phyloP scores from a whole-genome alignment of 2,329 filamentous ascomycete genomes.

The Exutisphaerella laricina region DNA sequence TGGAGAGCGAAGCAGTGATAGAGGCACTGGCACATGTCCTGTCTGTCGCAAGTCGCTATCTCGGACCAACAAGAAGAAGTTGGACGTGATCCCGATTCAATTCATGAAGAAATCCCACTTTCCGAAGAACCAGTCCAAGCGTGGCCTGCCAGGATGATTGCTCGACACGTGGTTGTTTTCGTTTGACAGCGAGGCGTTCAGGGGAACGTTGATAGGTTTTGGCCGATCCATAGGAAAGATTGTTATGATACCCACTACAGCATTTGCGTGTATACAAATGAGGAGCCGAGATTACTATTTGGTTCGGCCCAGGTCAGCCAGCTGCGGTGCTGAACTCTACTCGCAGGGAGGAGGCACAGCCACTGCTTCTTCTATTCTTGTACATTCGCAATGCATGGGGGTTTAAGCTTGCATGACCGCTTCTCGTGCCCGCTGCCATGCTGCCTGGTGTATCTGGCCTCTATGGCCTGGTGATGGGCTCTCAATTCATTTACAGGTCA shows the following conservation, averaged over 20 bases:
- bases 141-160: neutral
- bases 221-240: too few species aligned
- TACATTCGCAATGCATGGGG: too few species aligned
- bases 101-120: slow-evolving; percentile 25
- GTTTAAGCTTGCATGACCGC: too few species aligned
- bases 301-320: too few species aligned
- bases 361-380: too few species aligned
- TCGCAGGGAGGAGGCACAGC: too few species aligned
- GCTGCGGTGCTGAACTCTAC: too few species aligned
- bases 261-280: neutral
- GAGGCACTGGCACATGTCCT: slow-evolving; percentile 43
- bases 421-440: too few species aligned
- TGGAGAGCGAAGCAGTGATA: slow-evolving; percentile 46
- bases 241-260: slow-evolving; percentile 4
- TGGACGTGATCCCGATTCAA: slow-evolving; percentile 19
- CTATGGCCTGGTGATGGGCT: too few species aligned
- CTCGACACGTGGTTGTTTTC: slow-evolving; percentile 4
- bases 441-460: too few species aligned
- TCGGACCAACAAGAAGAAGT: slow-evolving; percentile 17
- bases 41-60: slow-evolving; percentile 29
- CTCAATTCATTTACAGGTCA: too few species aligned
- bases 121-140: slow-evolving; percentile 9
- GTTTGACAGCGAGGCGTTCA: slow-evolving; percentile 10
- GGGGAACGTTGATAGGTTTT: neutral
- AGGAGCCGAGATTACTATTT: too few species aligned